Conservation (phyloP, 257 asterid genomes). For the Nicotiana undulata region DNA sequence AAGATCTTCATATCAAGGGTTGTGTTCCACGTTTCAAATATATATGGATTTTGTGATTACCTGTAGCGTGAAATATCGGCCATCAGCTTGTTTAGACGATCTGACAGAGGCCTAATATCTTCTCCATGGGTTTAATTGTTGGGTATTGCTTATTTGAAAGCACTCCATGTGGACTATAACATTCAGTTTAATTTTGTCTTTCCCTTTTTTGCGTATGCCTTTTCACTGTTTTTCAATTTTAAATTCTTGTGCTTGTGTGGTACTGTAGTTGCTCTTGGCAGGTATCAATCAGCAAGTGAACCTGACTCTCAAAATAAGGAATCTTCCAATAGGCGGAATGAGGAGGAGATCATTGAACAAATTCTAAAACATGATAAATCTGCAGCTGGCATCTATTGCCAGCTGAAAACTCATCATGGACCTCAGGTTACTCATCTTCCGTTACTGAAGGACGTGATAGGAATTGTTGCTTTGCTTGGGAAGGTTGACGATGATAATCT, state of each 20-base stretch:
- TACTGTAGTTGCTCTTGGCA: conserved; percentile 50
- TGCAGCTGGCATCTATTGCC: conserved; percentile 54
- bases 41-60: background rate
- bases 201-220: background rate
- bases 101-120: background rate
- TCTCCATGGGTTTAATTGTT: background rate
- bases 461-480: conserved; percentile 74
- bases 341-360: conserved; percentile 35
- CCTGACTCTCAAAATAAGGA: conserved; percentile 22
- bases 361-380: conserved; percentile 47
- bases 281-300: conserved; percentile 30
- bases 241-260: background rate
- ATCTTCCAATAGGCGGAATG: conserved; percentile 20
- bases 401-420: conserved; percentile 36
- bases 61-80: background rate
- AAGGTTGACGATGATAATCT: conserved; percentile 54
- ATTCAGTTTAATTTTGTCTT: background rate
- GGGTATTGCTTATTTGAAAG: background rate
- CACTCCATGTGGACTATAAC: background rate
- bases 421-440: conserved; percentile 33
- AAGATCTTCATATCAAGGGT: background rate
- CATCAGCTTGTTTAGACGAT: background rate
- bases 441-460: conserved; percentile 52
- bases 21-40: background rate
- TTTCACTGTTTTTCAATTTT: background rate